Evolutionary conservation across 2,329 filamentous ascomycete species (phyloP), one percentile per base, ranked within the genome.

Genomic region (Scleromitrula shiraiana): DNA sequence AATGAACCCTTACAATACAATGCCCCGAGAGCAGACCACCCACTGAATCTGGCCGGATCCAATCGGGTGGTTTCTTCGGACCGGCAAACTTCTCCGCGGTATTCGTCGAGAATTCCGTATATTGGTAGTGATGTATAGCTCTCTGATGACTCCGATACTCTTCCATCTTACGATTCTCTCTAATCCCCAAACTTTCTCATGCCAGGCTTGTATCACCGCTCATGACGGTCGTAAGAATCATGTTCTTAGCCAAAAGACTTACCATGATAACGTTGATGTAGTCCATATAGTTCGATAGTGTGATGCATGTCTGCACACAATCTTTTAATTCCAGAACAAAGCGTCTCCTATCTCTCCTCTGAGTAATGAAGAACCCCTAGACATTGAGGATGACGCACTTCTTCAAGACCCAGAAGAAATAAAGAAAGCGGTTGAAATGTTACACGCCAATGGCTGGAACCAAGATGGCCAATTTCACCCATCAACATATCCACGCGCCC

Each of bases 381-480:
- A 81, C 54, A 58, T 82, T 0, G 66, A 63, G 4, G 76, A 80
- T 37, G 67, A 74, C 12, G 62, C 76, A 0, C 62, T 78, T 19
- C 65, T 66, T 2, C 69, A 71, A 8, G 68, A 67, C 0, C 60
- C 55, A n/a, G 56, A 65, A 3, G 67, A 68, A 2, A 57, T 75
- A 4, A 59, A 67, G 4, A 50, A 53, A 2, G 70, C 65, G 0
- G 52, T 74, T 0, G 56, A 56, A 9, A 59, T 53, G 1, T 55
- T 80, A 0, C 75, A 79, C 49, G 52, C 60, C 0, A 62, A 71
- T 30, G 77, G 77, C 29, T 80, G 76, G 74, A 77, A 75, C 29
- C 70, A 65, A 0, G 57, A 65, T 1, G 72, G 71, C 0, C 58
- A 62, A 0, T 55, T 77, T 0, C 64, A 70, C 17, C 58, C 70